phyloP scores from a whole-genome alignment of 1,284 basidiomycete species.

The Prillingera fragicola region DNA sequence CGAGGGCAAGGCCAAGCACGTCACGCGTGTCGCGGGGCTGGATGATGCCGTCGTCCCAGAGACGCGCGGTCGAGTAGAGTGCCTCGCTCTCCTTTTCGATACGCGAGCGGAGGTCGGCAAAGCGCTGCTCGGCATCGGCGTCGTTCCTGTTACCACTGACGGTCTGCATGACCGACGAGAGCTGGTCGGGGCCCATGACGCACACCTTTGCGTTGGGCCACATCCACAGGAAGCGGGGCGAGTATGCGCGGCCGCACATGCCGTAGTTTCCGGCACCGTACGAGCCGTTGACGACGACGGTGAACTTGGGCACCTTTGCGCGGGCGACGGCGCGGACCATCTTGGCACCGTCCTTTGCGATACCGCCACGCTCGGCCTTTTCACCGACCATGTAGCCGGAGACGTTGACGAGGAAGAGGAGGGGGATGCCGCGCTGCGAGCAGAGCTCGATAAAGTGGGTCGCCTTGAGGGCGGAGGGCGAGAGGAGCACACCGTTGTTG shows the following conservation, averaged over 20 bases:
- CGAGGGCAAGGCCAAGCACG: constrained; percentile 76
- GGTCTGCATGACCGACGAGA: constrained; percentile 84
- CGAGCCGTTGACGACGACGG: constrained; percentile 88
- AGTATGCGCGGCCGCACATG: constrained; percentile 87
- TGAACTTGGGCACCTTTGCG: constrained; percentile 88
- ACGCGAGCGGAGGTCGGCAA: constrained; percentile 58
- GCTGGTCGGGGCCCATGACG: constrained; percentile 93
- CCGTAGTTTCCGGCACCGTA: constrained; percentile 89
- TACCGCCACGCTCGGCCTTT: constrained; percentile 88
- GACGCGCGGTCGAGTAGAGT: constrained; percentile 75
- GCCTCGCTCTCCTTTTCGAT: constrained; percentile 84
- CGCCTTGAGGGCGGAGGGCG: constrained; percentile 85
- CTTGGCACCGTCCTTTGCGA: constrained; percentile 95
- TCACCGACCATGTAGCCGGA: constrained; percentile 91
- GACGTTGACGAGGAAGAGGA: constrained; percentile 91
- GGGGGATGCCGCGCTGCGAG: constrained; percentile 80
- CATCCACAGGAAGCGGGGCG: constrained; percentile 93
- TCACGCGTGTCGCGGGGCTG: constrained; percentile 84
- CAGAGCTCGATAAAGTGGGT: constrained; percentile 93
- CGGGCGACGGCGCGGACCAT: constrained; percentile 96
- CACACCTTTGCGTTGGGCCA: constrained; percentile 95
- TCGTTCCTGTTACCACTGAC: constrained; percentile 51
- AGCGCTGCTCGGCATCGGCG: constrained; percentile 29
- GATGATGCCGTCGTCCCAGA: constrained; percentile 96
- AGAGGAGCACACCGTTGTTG: constrained; percentile 92